phyloP scores from a whole-genome alignment of 2,329 filamentous ascomycete genomes.

The Microdochium nivale region DNA sequence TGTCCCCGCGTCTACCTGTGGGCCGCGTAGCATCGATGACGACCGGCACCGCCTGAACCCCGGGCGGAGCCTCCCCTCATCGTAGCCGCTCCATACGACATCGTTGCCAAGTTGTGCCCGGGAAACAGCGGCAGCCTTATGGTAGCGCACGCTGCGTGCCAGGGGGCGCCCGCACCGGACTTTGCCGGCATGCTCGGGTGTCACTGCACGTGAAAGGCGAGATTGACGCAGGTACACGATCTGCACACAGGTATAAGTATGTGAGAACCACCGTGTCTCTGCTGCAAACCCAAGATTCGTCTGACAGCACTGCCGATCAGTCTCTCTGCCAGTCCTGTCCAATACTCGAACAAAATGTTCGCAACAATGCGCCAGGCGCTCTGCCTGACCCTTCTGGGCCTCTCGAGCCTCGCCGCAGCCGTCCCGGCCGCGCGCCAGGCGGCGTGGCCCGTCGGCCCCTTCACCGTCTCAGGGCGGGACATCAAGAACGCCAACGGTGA shows the following conservation, averaged over 20 bases:
- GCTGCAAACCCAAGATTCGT: neutral
- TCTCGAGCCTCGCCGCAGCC: neutral
- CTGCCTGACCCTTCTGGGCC: neutral
- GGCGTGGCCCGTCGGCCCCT: constrained; percentile 32
- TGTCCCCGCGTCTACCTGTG: neutral
- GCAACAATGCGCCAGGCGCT: neutral
- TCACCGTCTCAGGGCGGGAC: constrained; percentile 29
- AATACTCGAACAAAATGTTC: neutral
- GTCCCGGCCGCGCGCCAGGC: constrained; percentile 1
- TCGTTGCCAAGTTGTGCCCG: neutral
- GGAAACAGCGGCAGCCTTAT: neutral
- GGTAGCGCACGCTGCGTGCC: neutral
- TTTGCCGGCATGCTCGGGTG: no score
- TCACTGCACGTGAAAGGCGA: no score
- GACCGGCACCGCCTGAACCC: neutral
- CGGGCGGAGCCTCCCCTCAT: neutral
- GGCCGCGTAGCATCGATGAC: neutral
- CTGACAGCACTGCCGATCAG: neutral
- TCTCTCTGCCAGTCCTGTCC: neutral
- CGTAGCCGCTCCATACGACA: neutral
- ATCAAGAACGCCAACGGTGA: constrained; percentile 32
- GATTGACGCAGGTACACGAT: no score
- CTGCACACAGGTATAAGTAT: no score
- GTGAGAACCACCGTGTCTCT: neutral
- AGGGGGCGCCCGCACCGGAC: neutral